Evolutionary conservation across 352 stramenopile species (phyloP).

Genomic region (Globisporangium nunn): DNA sequence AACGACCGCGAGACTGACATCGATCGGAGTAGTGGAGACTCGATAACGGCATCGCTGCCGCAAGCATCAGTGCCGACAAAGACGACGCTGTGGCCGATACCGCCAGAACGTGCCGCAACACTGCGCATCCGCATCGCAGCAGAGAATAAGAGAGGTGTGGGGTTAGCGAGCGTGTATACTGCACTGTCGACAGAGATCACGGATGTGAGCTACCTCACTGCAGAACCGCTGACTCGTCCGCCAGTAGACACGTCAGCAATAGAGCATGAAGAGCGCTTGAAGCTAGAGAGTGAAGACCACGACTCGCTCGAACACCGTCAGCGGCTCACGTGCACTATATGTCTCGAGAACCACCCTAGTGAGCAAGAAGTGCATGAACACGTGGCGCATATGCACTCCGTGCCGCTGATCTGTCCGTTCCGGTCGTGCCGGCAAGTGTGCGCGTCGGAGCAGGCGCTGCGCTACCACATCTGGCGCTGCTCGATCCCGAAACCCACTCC

Average conservation of each 20-base stretch:
- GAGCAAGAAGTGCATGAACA: slow-evolving; percentile 43
- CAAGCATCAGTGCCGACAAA: slow-evolving; percentile 18
- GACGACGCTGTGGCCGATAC: slow-evolving; percentile 67
- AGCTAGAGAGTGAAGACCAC: slow-evolving; percentile 41
- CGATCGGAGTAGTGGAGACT: background rate
- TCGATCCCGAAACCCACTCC: slow-evolving; percentile 42
- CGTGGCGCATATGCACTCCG: slow-evolving; percentile 38
- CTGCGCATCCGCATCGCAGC: slow-evolving; percentile 50
- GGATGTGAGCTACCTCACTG: slow-evolving; percentile 51
- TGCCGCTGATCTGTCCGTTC: slow-evolving; percentile 76
- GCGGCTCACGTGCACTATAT: slow-evolving; percentile 55
- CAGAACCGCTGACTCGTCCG: slow-evolving; percentile 29
- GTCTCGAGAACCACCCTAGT: slow-evolving; percentile 12
- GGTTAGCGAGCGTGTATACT: slow-evolving; percentile 49
- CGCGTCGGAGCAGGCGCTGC: slow-evolving; percentile 53
- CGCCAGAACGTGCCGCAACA: slow-evolving; percentile 26
- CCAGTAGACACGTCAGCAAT: slow-evolving; percentile 32
- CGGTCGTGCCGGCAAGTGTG: slow-evolving; percentile 58
- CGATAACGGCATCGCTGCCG: background rate
- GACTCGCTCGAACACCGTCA: slow-evolving; percentile 12
- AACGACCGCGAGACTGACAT: background rate
- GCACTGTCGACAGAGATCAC: slow-evolving; percentile 39
- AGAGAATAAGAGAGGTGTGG: slow-evolving; percentile 52
- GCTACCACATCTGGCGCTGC: slow-evolving; percentile 73
- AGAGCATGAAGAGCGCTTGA: slow-evolving; percentile 26